Base-by-base conservation (phyloP, 129 eudicot genomes). In the Heracleum sosnowskyi region DNA sequence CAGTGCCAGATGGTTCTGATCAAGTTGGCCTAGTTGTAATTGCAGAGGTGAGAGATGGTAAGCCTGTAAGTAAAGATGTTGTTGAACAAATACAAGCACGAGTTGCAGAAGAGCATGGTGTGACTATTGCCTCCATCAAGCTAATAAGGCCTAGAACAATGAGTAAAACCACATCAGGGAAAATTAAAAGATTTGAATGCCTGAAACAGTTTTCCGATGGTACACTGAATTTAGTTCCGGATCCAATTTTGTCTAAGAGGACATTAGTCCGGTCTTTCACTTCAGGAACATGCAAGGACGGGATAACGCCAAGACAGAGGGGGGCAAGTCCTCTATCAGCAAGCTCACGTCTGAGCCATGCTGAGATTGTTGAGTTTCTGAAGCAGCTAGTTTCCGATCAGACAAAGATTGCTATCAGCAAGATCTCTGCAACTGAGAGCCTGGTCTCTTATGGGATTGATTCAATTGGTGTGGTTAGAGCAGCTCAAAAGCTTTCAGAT, bases 61-160 rank as follows among this genome's bases (percentile, higher is more conserved):
- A 92, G 76, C 85, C 97, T 1, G 85, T 85, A 6, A 85, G 80
- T 44, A 89, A 86, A 78, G 96, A 92, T 46, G 82, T 88, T 12
- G 60, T 85, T 34, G 87, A 90, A 41, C 84, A 88, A 77, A 92
- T 92, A 51, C 89, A 85, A 73, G 79, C 80, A 26, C 88, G 87
- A 28, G 96, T 92, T 76, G 92, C 91, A 15, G 96, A 92, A 88
- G 97, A 92, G 81, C 97, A 92, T 60, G 97, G 97, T 53, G 90
- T 92, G 15, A 60, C 76, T 37, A 63, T 92, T 60, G 92, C 96
- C 53, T 86, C 92, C 24, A 83, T 92, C 31, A 86, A 86, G 80
- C 76, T 92, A 72, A 85, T 92, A 60, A 86, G 80, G 64, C 96
- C 96, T 20, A 75, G 90, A 83, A 92, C 92, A 31, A 88, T 92